A percentile compares a stretch with the other conserved stretches of the same genome.
These are phyloP conservation scores for Wickerhamomyces chaumierensis DNA, from an alignment of 805 yeast species.

Conservation along the genomic window DNA sequence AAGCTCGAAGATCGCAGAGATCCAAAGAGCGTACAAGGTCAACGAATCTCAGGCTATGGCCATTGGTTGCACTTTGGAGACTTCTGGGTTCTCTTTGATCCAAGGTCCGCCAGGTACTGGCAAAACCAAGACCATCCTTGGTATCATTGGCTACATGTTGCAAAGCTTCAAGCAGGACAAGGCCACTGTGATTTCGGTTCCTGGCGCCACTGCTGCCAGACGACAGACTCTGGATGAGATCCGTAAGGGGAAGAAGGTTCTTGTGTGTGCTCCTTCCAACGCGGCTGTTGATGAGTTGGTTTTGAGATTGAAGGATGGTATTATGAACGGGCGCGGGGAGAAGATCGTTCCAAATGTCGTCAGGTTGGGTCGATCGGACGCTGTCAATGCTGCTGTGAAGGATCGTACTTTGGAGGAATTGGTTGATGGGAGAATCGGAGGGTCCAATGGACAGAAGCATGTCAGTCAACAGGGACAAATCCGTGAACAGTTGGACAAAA, in stretches of 20 bases:
- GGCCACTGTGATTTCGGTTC: slow-evolving; percentile 22
- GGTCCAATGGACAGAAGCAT: slow-evolving; percentile 5
- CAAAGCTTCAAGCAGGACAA: slow-evolving; percentile 22
- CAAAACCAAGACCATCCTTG: slow-evolving; percentile 92
- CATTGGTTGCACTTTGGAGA: slow-evolving; percentile 56
- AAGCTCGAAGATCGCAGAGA: slow-evolving; percentile 24
- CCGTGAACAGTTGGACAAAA: slow-evolving; percentile 30
- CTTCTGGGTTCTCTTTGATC: slow-evolving; percentile 75
- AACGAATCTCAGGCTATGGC: slow-evolving; percentile 91
- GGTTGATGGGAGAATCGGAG: slow-evolving; percentile 39
- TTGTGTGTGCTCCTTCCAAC: slow-evolving; percentile 96
- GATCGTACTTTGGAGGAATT: slow-evolving; percentile 79
- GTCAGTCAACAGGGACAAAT: slow-evolving; percentile 36
- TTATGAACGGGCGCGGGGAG: slow-evolving; percentile 42
- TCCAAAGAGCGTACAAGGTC: slow-evolving; percentile 43
- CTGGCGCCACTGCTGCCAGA: slow-evolving; percentile 8
- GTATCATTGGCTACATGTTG: slow-evolving; percentile 72
- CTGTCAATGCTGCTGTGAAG: slow-evolving; percentile 69
- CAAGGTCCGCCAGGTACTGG: slow-evolving; percentile 99
- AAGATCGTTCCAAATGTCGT: slow-evolving; percentile 56
- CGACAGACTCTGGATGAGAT: not conserved
- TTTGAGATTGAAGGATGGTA: slow-evolving; percentile 67
- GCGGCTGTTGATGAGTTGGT: slow-evolving; percentile 98
- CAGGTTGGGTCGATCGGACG: slow-evolving; percentile 84
- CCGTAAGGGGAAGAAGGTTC: slow-evolving; percentile 39